Evolutionary conservation across 257 asterid genomes (phyloP), one percentile per base, ranked within the genome.

Genomic region (Catharanthus roseus): DNA sequence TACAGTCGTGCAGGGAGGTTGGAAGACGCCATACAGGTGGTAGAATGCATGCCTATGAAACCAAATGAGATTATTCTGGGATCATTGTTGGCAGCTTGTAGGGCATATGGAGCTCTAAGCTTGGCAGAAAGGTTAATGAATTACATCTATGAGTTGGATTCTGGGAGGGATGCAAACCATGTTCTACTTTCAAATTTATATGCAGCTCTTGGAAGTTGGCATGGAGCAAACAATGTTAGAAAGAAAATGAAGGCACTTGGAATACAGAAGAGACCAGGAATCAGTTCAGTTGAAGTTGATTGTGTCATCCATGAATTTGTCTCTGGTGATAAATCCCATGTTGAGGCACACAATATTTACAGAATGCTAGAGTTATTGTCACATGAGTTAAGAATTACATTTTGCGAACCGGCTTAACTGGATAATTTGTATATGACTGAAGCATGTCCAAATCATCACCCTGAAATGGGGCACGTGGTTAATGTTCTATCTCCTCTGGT

Each of bases 401-500:
- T 72, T 72, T 41, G 28, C 79, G 82, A 65, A 56, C 61, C 62
- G 28, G 75, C 31, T 72, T 75, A 73, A 24, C 23, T 68, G 75
- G 81, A 62, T 58, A 34, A 8, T 19, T 3, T 5, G 75, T 57
- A 29, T n/a, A 28, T 29, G 58, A 58, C 34, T 71, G 67, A 71
- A 16, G 39, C n/a, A 57, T 24, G 3, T 28, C 93, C 96, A 28
- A 80, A 70, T 67, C 90, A 84, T 53, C 88, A 96, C 3, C 97
- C 97, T 0, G 97, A 88, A 21, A 90, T 90, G 96, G 90, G 90
- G n/a, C 82, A 88, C 31, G 88, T 72, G 0, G 95, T 90, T 13
- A 86, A 78, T 38, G 89, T 85, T 74, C 84, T 90, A 21, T 81
- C 81, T 41, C 87, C 75, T 39, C 53, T 81, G 68, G 88, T 84